phyloP scores from a whole-genome alignment of 2,329 filamentous ascomycete genomes.

The Conoideocrella luteorostrata region DNA sequence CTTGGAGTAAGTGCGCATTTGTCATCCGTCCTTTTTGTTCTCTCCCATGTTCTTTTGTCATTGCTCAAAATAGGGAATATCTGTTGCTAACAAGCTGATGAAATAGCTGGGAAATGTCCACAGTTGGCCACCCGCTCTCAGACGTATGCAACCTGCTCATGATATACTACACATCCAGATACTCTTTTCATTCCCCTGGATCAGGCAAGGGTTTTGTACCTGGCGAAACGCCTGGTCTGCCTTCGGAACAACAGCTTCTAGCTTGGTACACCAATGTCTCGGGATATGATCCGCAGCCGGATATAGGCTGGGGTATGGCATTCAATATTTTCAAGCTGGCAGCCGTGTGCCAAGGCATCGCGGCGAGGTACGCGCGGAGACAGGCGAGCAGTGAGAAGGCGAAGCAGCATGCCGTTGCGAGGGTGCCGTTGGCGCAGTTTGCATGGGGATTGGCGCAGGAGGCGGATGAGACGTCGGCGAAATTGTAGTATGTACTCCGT shows the following conservation, averaged over 20 bases:
- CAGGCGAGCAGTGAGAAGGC: slow-evolving; percentile 89
- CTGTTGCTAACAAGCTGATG: too few species aligned
- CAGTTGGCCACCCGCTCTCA: slow-evolving; percentile 89
- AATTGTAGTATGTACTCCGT: slow-evolving; percentile 17
- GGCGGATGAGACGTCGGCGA: slow-evolving; percentile 22
- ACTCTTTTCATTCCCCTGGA: slow-evolving; percentile 15
- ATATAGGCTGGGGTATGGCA: slow-evolving; percentile 55
- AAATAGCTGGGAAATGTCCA: slow-evolving; percentile 89
- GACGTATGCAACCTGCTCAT: slow-evolving; percentile 74
- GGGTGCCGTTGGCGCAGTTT: slow-evolving; percentile 66
- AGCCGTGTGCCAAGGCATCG: slow-evolving; percentile 78
- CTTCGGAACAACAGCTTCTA: slow-evolving; percentile 33
- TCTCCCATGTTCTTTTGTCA: background rate
- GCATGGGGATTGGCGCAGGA: slow-evolving; percentile 68
- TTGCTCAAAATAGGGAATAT: background rate
- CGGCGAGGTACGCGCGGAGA: slow-evolving; percentile 72
- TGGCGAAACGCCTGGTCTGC: slow-evolving; percentile 58
- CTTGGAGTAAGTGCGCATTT: slow-evolving; percentile 56
- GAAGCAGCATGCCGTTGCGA: slow-evolving; percentile 60
- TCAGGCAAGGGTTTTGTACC: slow-evolving; percentile 50
- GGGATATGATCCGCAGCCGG: slow-evolving; percentile 62
- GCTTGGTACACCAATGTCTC: slow-evolving; percentile 41
- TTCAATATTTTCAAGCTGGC: slow-evolving; percentile 57
- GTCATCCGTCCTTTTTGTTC: background rate
- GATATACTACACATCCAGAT: slow-evolving; percentile 31